A percentile compares a stretch with the other conserved stretches of the same genome.
These are phyloP conservation scores for Protomyces inundatus DNA, from an alignment of 1,139 yeast species.

Conservation along the genomic window DNA sequence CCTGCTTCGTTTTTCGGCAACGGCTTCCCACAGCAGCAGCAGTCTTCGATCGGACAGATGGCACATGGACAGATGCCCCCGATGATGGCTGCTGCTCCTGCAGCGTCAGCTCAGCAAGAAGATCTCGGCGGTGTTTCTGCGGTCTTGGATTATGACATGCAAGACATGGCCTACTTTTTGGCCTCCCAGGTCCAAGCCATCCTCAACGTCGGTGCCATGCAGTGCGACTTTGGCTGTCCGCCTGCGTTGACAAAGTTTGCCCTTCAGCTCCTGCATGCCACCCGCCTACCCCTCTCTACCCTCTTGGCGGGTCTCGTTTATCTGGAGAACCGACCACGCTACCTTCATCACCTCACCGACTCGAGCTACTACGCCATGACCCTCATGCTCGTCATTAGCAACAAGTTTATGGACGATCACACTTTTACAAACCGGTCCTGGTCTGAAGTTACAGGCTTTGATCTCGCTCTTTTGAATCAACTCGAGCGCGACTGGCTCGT, in stretches of 20 bases:
- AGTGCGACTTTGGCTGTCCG: conserved; percentile 46
- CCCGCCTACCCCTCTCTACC: conserved; percentile 79
- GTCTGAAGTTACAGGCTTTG: conserved; percentile 86
- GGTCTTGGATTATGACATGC: conserved; percentile 70
- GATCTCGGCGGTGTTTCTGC: conserved; percentile 67
- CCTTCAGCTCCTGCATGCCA: conserved; percentile 73
- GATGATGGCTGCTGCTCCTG: not conserved
- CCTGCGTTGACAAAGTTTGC: conserved; percentile 57
- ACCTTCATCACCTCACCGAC: not conserved
- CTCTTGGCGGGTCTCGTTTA: conserved; percentile 74
- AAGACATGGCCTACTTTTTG: conserved; percentile 70
- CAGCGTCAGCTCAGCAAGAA: not conserved
- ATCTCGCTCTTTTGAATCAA: conserved; percentile 54
- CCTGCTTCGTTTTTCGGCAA: too few species aligned
- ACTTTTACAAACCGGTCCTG: conserved; percentile 87
- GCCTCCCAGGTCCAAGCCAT: conserved; percentile 40
- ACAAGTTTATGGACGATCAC: conserved; percentile 77
- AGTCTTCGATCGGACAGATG: not conserved
- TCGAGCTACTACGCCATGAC: conserved; percentile 58
- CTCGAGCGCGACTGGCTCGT: conserved; percentile 71
- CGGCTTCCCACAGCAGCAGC: too few species aligned
- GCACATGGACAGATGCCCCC: not conserved
- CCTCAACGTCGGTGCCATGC: conserved; percentile 59
- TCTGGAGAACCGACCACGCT: conserved; percentile 45
- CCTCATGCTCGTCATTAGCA: conserved; percentile 68